A percentile compares a stretch with the other conserved stretches of the same genome.
Evolutionary conservation across 1,284 basidiomycete species (phyloP).

Genomic region (Ceratobasidium sp.): DNA sequence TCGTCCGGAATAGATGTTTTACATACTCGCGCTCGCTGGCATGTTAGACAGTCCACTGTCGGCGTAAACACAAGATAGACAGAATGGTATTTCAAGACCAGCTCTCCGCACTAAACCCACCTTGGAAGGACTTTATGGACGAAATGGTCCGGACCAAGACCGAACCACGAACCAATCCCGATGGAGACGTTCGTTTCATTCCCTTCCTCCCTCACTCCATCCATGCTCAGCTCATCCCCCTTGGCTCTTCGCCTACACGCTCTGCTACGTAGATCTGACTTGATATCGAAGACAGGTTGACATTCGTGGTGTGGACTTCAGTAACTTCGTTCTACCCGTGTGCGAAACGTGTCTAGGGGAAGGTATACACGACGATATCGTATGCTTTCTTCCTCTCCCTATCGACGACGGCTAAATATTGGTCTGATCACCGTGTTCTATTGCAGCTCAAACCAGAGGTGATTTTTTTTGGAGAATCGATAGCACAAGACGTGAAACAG

Average conservation of each 20-base stretch:
- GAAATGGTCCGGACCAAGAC: constrained; percentile 75
- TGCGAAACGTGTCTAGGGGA: constrained; percentile 76
- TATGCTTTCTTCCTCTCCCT: constrained; percentile 55
- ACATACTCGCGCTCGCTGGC: not conserved
- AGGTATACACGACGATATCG: constrained; percentile 66
- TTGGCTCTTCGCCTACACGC: not conserved
- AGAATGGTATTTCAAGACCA: constrained; percentile 81
- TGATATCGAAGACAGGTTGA: constrained; percentile 69
- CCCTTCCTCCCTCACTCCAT: not conserved
- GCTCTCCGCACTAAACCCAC: constrained; percentile 80
- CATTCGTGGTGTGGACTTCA: constrained; percentile 81
- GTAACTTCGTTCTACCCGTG: constrained; percentile 82
- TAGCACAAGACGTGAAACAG: constrained; percentile 72
- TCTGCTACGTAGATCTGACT: not conserved
- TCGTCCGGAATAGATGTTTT: constrained; percentile 34
- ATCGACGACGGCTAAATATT: too few relatives aligned
- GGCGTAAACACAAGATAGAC: constrained; percentile 74
- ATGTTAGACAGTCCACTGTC: constrained; percentile 80
- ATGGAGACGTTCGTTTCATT: constrained; percentile 83
- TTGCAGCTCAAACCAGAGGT: constrained; percentile 87
- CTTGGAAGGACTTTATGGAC: constrained; percentile 80
- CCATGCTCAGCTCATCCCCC: too few relatives aligned
- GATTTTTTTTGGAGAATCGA: constrained; percentile 91
- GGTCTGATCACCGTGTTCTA: not conserved
- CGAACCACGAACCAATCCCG: constrained; percentile 87